Evolutionary conservation across 2,329 filamentous ascomycete genomes (phyloP), one percentile per base, ranked within the genome.

Genomic region (Aphanoascus verrucosus): DNA sequence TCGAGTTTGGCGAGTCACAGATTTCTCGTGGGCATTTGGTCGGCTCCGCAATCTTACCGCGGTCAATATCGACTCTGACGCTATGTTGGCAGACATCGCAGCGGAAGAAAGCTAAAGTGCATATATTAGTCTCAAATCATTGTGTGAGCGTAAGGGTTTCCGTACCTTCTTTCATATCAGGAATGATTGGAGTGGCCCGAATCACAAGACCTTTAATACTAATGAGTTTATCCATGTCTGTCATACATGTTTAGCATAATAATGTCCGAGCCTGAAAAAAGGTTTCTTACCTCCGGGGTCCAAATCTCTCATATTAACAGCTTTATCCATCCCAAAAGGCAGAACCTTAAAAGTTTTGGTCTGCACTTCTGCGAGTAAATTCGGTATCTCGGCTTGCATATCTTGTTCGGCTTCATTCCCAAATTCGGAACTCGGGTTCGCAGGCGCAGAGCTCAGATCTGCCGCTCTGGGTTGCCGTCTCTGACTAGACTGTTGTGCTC

Each of bases 181-280:
- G 93, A 59, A 98, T 97, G 59, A 98, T 87, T 0, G 93, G 89
- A 0, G 93, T 97, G 2, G 93, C 86, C 57, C 93, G 84, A 64
- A 98, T 98, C 56, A 98, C 93, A 14, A 98, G 77, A 44, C 93
- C 93, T 71, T 97, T 98, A 70, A 98, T 84, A 60, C 85, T 88
- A 60, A 98, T 85, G 59, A 98, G 80, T 65, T 94, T 94, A 71
- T 98, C 94, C 81, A 97, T 95, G 65, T 97, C 88, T 79, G 61
- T 23, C 15, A 32, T 7, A 11, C 9, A 44, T 5, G 17, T 54
- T 73, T 59, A 71, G 64, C 41, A 49, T 9, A 11, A 14, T 20
- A 3, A 45, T 12, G 2, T 3, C 1, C 12, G 15, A 49, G 14
- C 14, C 2, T 37, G 4, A 2, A 17, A 31, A 4, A 45, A 4